phyloP scores from a whole-genome alignment of 192 early-diverging fungal genomes.

The Pecoramyces ruminantium region DNA sequence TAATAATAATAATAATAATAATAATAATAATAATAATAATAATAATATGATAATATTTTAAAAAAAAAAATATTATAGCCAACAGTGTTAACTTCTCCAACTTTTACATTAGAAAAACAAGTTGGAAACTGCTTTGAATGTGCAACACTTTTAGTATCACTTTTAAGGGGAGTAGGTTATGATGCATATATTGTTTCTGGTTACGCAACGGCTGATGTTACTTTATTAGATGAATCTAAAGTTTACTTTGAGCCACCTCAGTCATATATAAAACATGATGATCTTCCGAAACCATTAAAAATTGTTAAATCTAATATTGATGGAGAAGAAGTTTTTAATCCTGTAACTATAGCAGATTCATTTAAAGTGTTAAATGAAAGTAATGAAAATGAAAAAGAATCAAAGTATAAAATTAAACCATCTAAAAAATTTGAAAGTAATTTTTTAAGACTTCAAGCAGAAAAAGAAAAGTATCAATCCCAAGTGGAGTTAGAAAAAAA shows the following conservation, averaged over 20 bases:
- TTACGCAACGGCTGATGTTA: conserved; percentile 27
- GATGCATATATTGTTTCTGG: conserved; percentile 42
- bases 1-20: no score
- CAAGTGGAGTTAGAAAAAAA: conserved; percentile 13
- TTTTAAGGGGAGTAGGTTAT: conserved; percentile 34
- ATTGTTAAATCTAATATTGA: not conserved
- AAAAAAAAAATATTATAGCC: no score
- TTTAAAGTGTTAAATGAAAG: not conserved
- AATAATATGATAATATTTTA: no score
- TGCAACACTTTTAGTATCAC: conserved; percentile 25
- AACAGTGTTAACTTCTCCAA: conserved; percentile 17
- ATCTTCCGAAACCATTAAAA: conserved; percentile 4
- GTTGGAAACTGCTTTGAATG: conserved; percentile 34
- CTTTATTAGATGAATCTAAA: conserved; percentile 27
- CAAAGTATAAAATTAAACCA: conserved; percentile 26
- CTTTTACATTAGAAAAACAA: conserved; percentile 28
- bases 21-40: no score
- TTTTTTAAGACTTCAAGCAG: conserved; percentile 31
- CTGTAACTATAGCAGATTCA: not conserved
- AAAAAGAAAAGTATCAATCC: conserved; percentile 8
- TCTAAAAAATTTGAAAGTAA: conserved; percentile 20
- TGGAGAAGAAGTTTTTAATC: not conserved
- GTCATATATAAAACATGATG: conserved; percentile 13
- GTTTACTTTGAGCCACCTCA: not conserved
- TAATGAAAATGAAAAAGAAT: not conserved